Evolutionary conservation across 1,139 yeast genomes (phyloP).

Genomic region (Debaryomyces fabryi): DNA sequence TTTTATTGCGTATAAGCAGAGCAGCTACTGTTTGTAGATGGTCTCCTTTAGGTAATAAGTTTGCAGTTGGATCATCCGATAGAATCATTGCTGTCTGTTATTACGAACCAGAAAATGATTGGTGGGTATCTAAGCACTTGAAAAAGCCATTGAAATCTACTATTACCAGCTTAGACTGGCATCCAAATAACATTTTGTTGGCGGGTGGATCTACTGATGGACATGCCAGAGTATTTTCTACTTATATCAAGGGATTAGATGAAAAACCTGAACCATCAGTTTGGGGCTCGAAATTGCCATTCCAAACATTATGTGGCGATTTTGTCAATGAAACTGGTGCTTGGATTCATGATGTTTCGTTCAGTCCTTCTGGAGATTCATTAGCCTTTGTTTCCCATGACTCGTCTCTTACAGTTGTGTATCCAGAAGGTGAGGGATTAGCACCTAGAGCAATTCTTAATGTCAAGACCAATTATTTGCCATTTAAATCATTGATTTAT

Average conservation of each 20-base stretch:
- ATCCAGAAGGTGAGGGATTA: conserved; percentile 73
- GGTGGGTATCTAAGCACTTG: conserved; percentile 99
- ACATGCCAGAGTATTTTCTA: conserved; percentile 91
- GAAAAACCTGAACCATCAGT: conserved; percentile 76
- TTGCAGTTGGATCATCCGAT: conserved; percentile 97
- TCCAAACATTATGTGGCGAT: conserved; percentile 91
- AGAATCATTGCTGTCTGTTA: conserved; percentile 94
- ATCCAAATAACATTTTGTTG: conserved; percentile 85
- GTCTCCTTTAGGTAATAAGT: conserved; percentile 92
- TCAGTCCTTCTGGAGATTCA: conserved; percentile 78
- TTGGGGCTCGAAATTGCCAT: conserved; percentile 97
- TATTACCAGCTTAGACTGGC: conserved; percentile 87
- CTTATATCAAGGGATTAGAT: conserved; percentile 88
- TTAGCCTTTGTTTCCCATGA: conserved; percentile 82
- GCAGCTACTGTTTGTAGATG: conserved; percentile 94
- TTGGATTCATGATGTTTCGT: conserved; percentile 91
- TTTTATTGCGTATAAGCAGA: conserved; percentile 84
- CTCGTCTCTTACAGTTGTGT: conserved; percentile 73
- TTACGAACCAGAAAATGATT: conserved; percentile 93
- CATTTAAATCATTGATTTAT: conserved; percentile 78
- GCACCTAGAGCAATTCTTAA: conserved; percentile 44
- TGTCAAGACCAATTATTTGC: conserved; percentile 74
- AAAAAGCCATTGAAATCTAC: conserved; percentile 92
- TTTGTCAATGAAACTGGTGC: conserved; percentile 76
- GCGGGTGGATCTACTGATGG: conserved; percentile 96